Base-by-base conservation (phyloP, 1,284 basidiomycete genomes). In the Naganishia liquefaciens region DNA sequence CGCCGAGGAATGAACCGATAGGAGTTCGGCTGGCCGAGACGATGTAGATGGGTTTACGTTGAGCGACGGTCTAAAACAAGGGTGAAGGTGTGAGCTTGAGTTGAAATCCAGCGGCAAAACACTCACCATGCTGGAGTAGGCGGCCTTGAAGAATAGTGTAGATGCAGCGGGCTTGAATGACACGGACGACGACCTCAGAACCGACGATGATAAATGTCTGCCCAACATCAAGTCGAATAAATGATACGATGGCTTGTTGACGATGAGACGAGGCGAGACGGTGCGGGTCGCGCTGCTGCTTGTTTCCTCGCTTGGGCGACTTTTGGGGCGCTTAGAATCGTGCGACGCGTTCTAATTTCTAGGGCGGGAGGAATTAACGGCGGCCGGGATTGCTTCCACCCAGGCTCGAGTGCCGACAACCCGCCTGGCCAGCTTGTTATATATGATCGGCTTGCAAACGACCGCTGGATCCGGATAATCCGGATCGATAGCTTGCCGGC, bases 1-100 rank as follows among this genome's bases (percentile, higher is more conserved):
- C 77, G 64, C 96, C 96, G 75, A 94, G 91, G 77, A 98, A 86
- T 54, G 93, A 91, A 63, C 92, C 95, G 70, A 96, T 89, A 54
- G 96, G 94, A 9, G 96, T 99, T 71, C 96, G 88, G 64, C 90
- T 88, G 40, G 93, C 95, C 71, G 91, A 88, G 75, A 98, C 88
- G 81, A 99, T 96, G 82, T 91, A 94, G 72, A 90, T 91, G 50
- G 64, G 64, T 54, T 58, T 60, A 15, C 58, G 49, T 54, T 65
- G 64, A 27, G 50, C 55, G 57, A 46, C 49, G 49, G 57, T 60
- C 57, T 60, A 9, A 5, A 21, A 25, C 6, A 3, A 25, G 25
- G 57, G 3, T 9, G 23, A 37, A 28, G 6, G 28, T 39, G 30
- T 30, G 15, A 27, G 27, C 13, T 13, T 7, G 25, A 23, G n/a